phyloP scores from a whole-genome alignment of 192 early-diverging fungal genomes.

The Backusella liffmaniae region DNA sequence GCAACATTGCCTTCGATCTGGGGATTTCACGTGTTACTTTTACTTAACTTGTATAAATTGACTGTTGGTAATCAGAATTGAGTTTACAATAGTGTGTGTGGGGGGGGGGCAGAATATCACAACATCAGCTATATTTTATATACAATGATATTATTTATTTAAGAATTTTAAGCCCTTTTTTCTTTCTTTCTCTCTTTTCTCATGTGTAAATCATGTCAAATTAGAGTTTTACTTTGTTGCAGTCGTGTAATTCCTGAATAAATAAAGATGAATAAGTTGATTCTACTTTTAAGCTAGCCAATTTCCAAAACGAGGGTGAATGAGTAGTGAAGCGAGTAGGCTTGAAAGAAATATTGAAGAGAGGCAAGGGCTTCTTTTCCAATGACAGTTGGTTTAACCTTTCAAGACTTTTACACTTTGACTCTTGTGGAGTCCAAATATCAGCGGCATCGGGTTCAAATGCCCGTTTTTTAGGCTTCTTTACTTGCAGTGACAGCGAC shows the following conservation, averaged over 20 bases:
- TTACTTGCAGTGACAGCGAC: not conserved
- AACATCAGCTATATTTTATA: not conserved
- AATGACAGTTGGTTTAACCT: not conserved
- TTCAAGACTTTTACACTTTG: not conserved
- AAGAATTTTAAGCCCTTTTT: not conserved
- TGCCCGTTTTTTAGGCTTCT: not conserved
- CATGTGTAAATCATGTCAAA: not conserved
- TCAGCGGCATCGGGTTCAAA: not conserved
- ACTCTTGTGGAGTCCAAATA: not conserved
- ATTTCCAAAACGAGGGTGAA: not conserved
- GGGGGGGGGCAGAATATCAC: not conserved
- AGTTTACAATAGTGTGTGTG: not conserved
- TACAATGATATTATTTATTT: not conserved
- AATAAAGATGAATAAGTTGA: not conserved
- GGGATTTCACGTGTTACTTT: not conserved
- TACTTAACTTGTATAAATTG: not conserved
- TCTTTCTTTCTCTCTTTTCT: not conserved
- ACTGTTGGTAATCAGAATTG: constrained; percentile 5
- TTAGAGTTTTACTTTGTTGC: too few relatives aligned
- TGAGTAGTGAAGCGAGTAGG: not conserved
- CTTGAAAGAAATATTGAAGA: not conserved
- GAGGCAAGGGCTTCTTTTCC: not conserved
- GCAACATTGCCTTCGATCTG: not conserved
- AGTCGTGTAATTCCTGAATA: not conserved
- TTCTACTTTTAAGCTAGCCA: not conserved